Conservation (phyloP, 139 green algal species). For the Chlorella sp. region DNA sequence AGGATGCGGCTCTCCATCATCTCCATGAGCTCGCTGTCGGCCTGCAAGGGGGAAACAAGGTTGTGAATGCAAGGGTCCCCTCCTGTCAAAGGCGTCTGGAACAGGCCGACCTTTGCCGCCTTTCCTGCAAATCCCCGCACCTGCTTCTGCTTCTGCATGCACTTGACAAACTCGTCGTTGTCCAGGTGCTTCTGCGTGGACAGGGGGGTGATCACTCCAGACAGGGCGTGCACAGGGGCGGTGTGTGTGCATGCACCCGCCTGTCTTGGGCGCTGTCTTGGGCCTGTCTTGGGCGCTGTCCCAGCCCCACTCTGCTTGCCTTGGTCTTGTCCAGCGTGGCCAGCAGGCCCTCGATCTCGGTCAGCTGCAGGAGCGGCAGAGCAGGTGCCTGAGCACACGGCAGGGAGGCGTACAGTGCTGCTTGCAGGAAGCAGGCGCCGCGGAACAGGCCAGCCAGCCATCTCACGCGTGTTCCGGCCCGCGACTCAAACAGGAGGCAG, state of each 20-base stretch:
- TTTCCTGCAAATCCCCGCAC: too few species aligned
- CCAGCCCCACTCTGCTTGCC: too few species aligned
- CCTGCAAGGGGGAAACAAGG: background rate
- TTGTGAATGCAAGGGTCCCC: background rate
- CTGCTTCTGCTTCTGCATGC: slow-evolving; percentile 27
- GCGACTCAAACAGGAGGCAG: background rate
- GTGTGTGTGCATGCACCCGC: too few species aligned
- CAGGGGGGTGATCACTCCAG: too few species aligned
- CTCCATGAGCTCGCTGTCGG: slow-evolving; percentile 16
- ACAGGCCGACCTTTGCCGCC: too few species aligned
- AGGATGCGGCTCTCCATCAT: slow-evolving; percentile 2
- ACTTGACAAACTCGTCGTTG: slow-evolving; percentile 39
- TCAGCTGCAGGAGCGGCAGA: background rate
- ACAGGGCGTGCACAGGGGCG: too few species aligned
- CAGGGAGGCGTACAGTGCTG: background rate
- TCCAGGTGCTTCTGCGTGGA: slow-evolving; percentile 30
- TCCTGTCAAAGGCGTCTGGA: too few species aligned
- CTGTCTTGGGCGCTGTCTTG: too few species aligned
- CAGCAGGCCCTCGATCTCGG: slow-evolving; percentile 4
- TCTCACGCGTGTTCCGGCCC: too few species aligned
- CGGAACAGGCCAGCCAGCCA: background rate
- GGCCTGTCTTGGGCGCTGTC: too few species aligned
- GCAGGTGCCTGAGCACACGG: background rate
- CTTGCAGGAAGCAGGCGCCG: background rate
- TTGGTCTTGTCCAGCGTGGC: slow-evolving; percentile 28